Evolutionary conservation across 371 early-diverging fungal genomes (phyloP).

Genomic region (Vairimorpha necatrix): DNA sequence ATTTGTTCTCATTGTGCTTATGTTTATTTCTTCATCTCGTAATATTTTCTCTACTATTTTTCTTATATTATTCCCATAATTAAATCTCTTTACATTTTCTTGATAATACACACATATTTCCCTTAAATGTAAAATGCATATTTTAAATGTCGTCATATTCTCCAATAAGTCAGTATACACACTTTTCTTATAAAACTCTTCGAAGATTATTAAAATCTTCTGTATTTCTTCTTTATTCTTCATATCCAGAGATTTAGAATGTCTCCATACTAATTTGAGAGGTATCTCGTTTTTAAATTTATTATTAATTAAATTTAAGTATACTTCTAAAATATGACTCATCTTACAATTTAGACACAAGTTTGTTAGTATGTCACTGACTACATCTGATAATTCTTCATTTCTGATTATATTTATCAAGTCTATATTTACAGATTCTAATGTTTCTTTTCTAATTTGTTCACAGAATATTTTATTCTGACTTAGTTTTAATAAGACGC

Average conservation of each 20-base stretch:
- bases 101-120: conserved; percentile 30
- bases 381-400: conserved; percentile 12
- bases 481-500: conserved; percentile 37
- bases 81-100: neutral
- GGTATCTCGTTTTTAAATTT: conserved; percentile 45
- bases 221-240: conserved; percentile 33
- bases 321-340: conserved; percentile 31
- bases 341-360: conserved; percentile 43
- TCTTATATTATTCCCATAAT: neutral
- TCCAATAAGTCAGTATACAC: conserved; percentile 24
- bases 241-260: conserved; percentile 52
- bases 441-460: conserved; percentile 43
- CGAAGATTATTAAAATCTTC: conserved; percentile 39
- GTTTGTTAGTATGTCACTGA: conserved; percentile 53
- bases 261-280: conserved; percentile 63
- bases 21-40: neutral
- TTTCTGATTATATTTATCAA: conserved; percentile 35
- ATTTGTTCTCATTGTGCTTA: neutral
- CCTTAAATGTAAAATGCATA: conserved; percentile 53
- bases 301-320: conserved; percentile 27
- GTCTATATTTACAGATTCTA: conserved; percentile 29
- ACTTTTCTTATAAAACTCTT: conserved; percentile 49
- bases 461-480: conserved; percentile 24
- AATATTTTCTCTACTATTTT: neutral
- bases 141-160: conserved; percentile 49